A percentile compares a stretch with the other conserved stretches of the same genome.
Evolutionary conservation across 768 basidiomycete genomes (phyloP).

Genomic region (Pleurotus sapidus): DNA sequence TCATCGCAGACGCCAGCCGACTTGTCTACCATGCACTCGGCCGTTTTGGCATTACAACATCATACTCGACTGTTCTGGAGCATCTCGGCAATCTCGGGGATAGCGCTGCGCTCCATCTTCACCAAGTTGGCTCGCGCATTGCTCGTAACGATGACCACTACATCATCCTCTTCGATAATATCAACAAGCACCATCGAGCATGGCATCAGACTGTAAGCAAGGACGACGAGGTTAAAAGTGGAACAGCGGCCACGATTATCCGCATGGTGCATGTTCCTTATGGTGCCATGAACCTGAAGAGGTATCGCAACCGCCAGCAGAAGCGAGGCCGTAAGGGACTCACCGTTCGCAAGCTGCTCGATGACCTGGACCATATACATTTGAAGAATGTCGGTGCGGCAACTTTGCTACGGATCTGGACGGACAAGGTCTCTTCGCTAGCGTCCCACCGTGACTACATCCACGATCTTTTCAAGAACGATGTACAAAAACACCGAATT

Average conservation of each 20-base stretch:
- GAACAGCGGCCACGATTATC: slow-evolving; percentile 18
- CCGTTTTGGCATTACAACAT: slow-evolving; percentile 14
- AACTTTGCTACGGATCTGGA: slow-evolving; percentile 6
- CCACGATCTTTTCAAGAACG: neutral
- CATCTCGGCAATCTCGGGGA: slow-evolving; percentile 10
- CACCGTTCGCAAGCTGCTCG: neutral
- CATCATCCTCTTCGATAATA: slow-evolving; percentile 20
- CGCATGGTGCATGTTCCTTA: slow-evolving; percentile 14
- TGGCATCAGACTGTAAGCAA: slow-evolving; percentile 17
- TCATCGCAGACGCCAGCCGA: slow-evolving; percentile 12
- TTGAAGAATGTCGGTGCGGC: slow-evolving; percentile 7
- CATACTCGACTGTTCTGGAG: slow-evolving; percentile 16
- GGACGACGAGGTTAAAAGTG: slow-evolving; percentile 15
- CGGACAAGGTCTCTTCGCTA: slow-evolving; percentile 9
- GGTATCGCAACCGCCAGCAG: neutral
- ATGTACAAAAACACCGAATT: slow-evolving; percentile 9
- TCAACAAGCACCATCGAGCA: slow-evolving; percentile 17
- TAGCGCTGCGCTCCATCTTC: slow-evolving; percentile 9
- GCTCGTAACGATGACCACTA: slow-evolving; percentile 4
- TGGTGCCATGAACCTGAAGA: slow-evolving; percentile 3
- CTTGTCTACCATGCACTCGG: slow-evolving; percentile 15
- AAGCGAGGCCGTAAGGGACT: neutral
- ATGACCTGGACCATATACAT: slow-evolving; percentile 13
- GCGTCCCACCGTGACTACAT: neutral
- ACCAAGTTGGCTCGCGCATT: neutral